phyloP scores from a whole-genome alignment of 2,329 filamentous ascomycete genomes.

The Chlorencoelia australis region DNA sequence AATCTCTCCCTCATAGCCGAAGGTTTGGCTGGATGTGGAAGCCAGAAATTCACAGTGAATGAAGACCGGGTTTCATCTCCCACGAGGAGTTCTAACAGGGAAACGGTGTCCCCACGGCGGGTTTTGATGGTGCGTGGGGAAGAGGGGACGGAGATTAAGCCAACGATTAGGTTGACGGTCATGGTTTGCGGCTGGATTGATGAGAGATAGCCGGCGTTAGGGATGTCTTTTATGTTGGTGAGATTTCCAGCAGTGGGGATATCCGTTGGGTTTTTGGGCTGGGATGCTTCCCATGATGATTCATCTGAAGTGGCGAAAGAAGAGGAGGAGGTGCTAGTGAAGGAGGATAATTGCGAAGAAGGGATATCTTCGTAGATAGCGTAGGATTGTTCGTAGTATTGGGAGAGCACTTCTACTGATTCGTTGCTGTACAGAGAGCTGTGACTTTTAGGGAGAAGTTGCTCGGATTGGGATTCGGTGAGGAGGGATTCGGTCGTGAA shows the following conservation, averaged over 20 bases:
- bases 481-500: constrained; percentile 33
- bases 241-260: constrained; percentile 32
- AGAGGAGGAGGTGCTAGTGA: constrained; percentile 27
- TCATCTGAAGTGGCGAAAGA: constrained; percentile 22
- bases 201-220: constrained; percentile 52
- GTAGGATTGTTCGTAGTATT: constrained; percentile 73
- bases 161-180: constrained; percentile 73
- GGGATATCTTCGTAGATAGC: constrained; percentile 55
- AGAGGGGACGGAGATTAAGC: constrained; percentile 61
- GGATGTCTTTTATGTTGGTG: constrained; percentile 59
- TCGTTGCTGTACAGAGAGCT: constrained; percentile 4
- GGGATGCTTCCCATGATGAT: too few species aligned
- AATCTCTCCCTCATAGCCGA: constrained; percentile 23
- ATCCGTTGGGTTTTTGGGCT: too few species aligned
- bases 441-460: not conserved
- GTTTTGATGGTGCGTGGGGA: constrained; percentile 59
- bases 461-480: not conserved
- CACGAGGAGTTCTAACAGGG: constrained; percentile 67
- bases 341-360: constrained; percentile 45
- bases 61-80: constrained; percentile 77
- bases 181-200: constrained; percentile 69
- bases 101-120: constrained; percentile 48
- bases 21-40: constrained; percentile 34
- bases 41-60: constrained; percentile 80
- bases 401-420: constrained; percentile 35